Evolutionary conservation across 345 rosid genomes (phyloP).

Genomic region (Arabidopsis arenosa): DNA sequence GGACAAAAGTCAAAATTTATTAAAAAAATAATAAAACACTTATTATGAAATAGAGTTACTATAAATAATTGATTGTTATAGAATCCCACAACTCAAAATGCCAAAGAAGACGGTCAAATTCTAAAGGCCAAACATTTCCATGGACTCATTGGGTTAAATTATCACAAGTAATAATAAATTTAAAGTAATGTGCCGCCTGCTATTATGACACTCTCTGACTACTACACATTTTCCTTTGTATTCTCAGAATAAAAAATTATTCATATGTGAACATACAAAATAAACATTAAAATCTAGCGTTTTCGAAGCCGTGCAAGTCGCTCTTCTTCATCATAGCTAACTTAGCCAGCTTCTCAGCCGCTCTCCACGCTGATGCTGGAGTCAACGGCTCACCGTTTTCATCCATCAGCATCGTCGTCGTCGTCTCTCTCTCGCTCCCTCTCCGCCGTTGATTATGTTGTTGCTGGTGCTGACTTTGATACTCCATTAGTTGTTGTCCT

Average conservation of each 20-base stretch:
- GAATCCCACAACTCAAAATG: not conserved
- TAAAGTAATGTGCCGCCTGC: not conserved
- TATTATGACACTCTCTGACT: not conserved
- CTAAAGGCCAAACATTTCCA: not conserved
- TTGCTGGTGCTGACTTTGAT: slow-evolving; percentile 38
- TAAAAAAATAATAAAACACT: not conserved
- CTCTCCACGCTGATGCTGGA: slow-evolving; percentile 88
- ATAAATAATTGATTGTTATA: too few species aligned
- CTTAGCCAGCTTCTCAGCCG: slow-evolving; percentile 92
- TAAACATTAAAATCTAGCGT: slow-evolving; percentile 73
- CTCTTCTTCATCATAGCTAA: slow-evolving; percentile 84
- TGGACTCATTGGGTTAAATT: not conserved
- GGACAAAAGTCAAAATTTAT: too few species aligned
- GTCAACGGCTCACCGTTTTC: slow-evolving; percentile 88
- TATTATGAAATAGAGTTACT: not conserved
- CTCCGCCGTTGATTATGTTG: slow-evolving; percentile 35
- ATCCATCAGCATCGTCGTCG: slow-evolving; percentile 45
- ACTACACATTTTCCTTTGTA: not conserved
- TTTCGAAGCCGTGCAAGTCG: slow-evolving; percentile 97
- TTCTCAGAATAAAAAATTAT: not conserved
- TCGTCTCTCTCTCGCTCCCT: slow-evolving; percentile 43
- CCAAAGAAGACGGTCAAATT: not conserved
- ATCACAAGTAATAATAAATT: not conserved
- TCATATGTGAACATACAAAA: not conserved
- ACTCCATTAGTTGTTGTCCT: slow-evolving; percentile 51